phyloP scores from a whole-genome alignment of 805 yeast species.

The Candida taoyuanica region DNA sequence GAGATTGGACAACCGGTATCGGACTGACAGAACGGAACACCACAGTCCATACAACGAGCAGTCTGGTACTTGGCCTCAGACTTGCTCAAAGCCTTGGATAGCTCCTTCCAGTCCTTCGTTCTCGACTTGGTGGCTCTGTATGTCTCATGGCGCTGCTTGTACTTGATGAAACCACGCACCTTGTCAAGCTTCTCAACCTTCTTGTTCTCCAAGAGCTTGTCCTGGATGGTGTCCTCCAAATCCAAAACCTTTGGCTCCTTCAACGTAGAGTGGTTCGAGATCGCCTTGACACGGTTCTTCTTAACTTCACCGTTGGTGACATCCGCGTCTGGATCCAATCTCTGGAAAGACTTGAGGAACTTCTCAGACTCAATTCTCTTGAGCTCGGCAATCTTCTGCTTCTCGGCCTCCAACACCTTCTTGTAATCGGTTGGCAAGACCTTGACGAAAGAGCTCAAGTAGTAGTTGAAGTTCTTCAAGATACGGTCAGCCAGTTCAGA shows the following conservation, averaged over 20 bases:
- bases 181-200: constrained; percentile 68
- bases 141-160: constrained; percentile 81
- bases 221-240: constrained; percentile 82
- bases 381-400: constrained; percentile 59
- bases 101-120: constrained; percentile 88
- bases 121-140: constrained; percentile 76
- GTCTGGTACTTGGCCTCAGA: constrained; percentile 88
- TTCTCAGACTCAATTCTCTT: constrained; percentile 51
- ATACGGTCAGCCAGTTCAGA: constrained; percentile 86
- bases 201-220: constrained; percentile 59
- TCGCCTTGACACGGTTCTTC: constrained; percentile 19
- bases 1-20: constrained; percentile 98
- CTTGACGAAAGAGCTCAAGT: constrained; percentile 85
- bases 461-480: constrained; percentile 81
- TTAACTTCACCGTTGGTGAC: constrained; percentile 86
- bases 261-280: constrained; percentile 31
- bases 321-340: constrained; percentile 74
- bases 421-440: constrained; percentile 91
- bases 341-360: constrained; percentile 66
- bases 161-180: constrained; percentile 88
- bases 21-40: constrained; percentile 97
- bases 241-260: constrained; percentile 84
- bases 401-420: constrained; percentile 77
- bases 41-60: constrained; percentile 99
- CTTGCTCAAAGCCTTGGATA: constrained; percentile 73